These are phyloP conservation scores for Ballota nigra DNA, from an alignment of 257 asterid species.

Conservation along the genomic window DNA sequence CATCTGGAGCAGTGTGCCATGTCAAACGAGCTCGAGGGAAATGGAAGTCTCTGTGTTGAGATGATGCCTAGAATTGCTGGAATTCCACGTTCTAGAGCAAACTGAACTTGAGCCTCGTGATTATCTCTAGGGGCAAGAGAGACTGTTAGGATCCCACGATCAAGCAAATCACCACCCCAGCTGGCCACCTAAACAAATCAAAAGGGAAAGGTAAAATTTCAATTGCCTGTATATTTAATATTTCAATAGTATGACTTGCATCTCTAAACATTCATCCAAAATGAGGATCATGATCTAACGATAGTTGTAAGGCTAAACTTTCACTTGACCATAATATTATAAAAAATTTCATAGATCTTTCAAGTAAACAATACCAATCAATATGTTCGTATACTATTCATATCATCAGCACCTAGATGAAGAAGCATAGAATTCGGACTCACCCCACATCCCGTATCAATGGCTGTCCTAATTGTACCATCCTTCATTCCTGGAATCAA, in stretches of 20 bases:
- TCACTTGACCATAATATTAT: background rate
- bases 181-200: constrained; percentile 68
- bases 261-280: background rate
- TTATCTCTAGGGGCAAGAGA: constrained; percentile 99
- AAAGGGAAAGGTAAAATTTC: background rate
- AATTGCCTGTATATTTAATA: background rate
- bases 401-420: background rate
- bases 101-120: constrained; percentile 98
- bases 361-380: background rate
- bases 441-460: constrained; percentile 99
- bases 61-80: constrained; percentile 94
- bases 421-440: constrained; percentile 30
- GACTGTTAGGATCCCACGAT: constrained; percentile 80
- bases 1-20: constrained; percentile 99
- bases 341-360: background rate
- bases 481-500: constrained; percentile 93
- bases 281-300: background rate
- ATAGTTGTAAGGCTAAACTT: background rate
- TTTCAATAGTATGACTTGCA: background rate
- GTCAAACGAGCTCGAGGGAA: constrained; percentile 92
- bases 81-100: constrained; percentile 97
- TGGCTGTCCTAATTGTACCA: constrained; percentile 86
- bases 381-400: background rate
- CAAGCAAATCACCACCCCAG: constrained; percentile 98
- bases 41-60: constrained; percentile 97